Percentiles rank a stretch among this genome's conserved stretches.
phyloP scores from a whole-genome alignment of 2,329 filamentous ascomycete genomes.

The Ceratocystis diversiconidia region DNA sequence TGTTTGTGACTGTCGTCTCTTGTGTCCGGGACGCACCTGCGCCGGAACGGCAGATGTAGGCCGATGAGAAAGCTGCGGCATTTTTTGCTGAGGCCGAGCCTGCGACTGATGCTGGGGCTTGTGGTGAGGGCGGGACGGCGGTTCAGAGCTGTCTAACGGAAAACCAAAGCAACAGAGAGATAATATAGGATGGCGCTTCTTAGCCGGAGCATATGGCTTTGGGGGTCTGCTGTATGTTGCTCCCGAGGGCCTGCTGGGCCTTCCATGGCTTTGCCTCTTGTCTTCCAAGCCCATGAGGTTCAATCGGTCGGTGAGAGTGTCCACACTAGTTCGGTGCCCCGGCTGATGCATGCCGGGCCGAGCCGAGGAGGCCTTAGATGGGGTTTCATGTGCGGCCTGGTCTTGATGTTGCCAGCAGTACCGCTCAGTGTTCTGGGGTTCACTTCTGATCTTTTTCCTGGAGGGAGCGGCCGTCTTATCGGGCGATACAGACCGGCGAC shows the following conservation, averaged over 20 bases:
- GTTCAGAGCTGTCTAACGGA: background rate
- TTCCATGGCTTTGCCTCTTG: conserved; percentile 25
- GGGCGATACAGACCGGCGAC: conserved; percentile 50
- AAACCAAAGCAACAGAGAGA: conserved; percentile 15
- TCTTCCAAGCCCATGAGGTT: conserved; percentile 55
- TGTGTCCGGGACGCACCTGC: conserved; percentile 27
- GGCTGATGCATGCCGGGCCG: conserved; percentile 20
- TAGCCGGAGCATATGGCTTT: conserved; percentile 7
- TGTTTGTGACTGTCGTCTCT: conserved; percentile 19
- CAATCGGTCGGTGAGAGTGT: conserved; percentile 69
- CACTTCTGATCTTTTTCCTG: background rate
- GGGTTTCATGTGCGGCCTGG: conserved; percentile 46
- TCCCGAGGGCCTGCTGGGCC: conserved; percentile 20
- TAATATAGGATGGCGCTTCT: background rate
- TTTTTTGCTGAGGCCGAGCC: conserved; percentile 19
- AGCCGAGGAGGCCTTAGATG: conserved; percentile 24
- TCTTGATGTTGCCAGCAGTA: conserved; percentile 96
- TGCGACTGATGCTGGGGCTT: background rate
- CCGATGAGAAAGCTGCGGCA: conserved; percentile 30
- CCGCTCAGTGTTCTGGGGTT: conserved; percentile 40
- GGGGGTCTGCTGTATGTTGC: conserved; percentile 17
- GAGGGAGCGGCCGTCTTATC: conserved; percentile 10
- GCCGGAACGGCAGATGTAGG: conserved; percentile 33
- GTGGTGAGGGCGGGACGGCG: background rate
- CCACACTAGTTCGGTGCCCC: conserved; percentile 59